Conservation (phyloP, 2,329 filamentous ascomycete species). For the Ophiostoma australiae region DNA sequence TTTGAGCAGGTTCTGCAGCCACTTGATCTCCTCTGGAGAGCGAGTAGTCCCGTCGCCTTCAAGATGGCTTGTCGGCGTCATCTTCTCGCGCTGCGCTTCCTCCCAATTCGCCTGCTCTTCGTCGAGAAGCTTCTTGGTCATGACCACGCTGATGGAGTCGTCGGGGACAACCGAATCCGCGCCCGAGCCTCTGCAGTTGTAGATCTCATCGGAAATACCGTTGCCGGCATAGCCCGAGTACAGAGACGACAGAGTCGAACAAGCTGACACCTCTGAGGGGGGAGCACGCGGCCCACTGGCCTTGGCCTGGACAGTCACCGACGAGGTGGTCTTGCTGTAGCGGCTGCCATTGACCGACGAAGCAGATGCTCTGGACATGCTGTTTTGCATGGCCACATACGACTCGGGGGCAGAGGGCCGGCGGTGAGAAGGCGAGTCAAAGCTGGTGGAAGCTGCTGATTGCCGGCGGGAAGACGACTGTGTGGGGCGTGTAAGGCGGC, state of each 20-base stretch:
- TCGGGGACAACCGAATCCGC: slow-evolving; percentile 22
- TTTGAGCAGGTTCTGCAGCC: not conserved
- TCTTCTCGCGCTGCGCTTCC: not conserved
- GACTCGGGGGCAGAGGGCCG: slow-evolving; percentile 15
- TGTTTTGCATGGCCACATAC: slow-evolving; percentile 21
- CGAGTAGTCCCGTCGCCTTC: not conserved
- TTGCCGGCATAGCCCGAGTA: slow-evolving; percentile 10
- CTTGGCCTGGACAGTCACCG: not conserved
- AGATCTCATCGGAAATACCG: not conserved
- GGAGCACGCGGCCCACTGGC: not conserved
- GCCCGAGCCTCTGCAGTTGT: not conserved
- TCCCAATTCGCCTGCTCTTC: slow-evolving; percentile 4
- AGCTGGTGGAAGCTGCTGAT: slow-evolving; percentile 11
- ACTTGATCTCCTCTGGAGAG: not conserved
- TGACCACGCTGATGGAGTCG: slow-evolving; percentile 27
- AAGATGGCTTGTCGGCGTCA: not conserved
- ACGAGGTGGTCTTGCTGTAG: not conserved
- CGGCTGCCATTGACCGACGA: not conserved
- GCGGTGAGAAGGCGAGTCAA: slow-evolving; percentile 2
- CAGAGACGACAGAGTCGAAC: not conserved
- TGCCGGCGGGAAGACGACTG: not conserved
- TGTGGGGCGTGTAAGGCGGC: not conserved
- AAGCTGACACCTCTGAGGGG: not conserved
- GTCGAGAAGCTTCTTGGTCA: too few species aligned
- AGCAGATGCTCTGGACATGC: not conserved